Percentiles rank a stretch among this genome's conserved stretches.
Evolutionary conservation across 2,329 filamentous ascomycete species (phyloP).

Genomic region (Colletotrichum sp.): DNA sequence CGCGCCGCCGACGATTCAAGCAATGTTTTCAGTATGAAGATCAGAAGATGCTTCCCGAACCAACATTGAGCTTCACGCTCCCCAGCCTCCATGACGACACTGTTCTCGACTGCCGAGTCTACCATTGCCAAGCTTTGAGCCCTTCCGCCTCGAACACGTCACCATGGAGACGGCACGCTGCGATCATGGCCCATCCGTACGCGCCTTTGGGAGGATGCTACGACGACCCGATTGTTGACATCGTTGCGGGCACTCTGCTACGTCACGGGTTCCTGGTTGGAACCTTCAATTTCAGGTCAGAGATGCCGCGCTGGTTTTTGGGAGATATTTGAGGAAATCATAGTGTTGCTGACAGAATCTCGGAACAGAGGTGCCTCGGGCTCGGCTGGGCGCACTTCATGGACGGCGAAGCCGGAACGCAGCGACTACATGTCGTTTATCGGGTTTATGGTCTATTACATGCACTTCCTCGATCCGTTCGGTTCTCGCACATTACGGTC

Average conservation of each 20-base stretch:
- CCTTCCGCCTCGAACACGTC: conserved; percentile 33
- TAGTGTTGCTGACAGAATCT: background rate
- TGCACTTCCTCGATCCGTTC: conserved; percentile 61
- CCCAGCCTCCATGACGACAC: conserved; percentile 84
- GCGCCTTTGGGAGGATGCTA: conserved; percentile 84
- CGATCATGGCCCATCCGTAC: conserved; percentile 87
- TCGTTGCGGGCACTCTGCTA: conserved; percentile 69
- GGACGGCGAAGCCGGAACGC: conserved; percentile 82
- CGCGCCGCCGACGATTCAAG: background rate
- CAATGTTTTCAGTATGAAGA: conserved; percentile 21
- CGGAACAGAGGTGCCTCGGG: conserved; percentile 71
- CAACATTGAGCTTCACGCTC: conserved; percentile 72
- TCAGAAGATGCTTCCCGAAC: conserved; percentile 57
- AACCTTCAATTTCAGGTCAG: conserved; percentile 91
- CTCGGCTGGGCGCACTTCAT: conserved; percentile 81
- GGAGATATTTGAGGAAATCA: background rate
- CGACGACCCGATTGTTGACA: conserved; percentile 81
- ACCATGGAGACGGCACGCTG: conserved; percentile 54
- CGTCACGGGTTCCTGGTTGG: conserved; percentile 74
- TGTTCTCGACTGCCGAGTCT: conserved; percentile 80
- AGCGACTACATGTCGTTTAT: conserved; percentile 83
- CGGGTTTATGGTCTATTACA: conserved; percentile 80
- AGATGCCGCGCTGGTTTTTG: background rate
- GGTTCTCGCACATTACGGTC: background rate
- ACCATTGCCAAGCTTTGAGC: conserved; percentile 64